Conservation (phyloP, 495 filamentous ascomycete species). For the Thermothielavioides terrestris region DNA sequence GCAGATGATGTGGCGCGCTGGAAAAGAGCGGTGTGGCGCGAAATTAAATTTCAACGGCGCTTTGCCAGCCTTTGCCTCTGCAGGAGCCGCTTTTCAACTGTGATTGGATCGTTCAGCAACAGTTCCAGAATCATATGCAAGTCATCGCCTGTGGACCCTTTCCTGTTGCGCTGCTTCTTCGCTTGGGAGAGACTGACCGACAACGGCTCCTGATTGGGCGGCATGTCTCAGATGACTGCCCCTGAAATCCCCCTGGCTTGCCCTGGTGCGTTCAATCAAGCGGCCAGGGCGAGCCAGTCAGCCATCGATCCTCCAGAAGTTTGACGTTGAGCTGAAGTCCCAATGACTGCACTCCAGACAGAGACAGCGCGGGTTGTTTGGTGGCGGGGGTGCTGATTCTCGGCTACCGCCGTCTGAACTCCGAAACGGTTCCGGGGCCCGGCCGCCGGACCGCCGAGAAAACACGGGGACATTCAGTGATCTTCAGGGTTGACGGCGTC, state of each 20-base stretch:
- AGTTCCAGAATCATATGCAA: conserved; percentile 6
- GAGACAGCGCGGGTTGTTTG: background rate
- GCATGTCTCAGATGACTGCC: background rate
- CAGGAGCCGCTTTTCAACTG: background rate
- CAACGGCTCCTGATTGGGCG: conserved; percentile 8
- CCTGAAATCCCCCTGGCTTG: conserved; percentile 3
- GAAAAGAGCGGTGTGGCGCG: conserved; percentile 8
- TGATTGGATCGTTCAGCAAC: background rate
- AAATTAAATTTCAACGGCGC: background rate
- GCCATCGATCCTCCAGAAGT: background rate
- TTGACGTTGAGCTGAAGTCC: background rate
- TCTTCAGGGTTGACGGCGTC: conserved; percentile 10
- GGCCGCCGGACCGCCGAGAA: background rate
- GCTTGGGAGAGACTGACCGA: background rate
- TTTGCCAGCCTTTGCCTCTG: background rate
- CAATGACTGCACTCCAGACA: too few relatives aligned
- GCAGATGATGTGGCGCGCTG: background rate
- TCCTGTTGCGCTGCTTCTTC: background rate
- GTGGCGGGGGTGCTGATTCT: background rate
- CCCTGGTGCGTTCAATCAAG: too few relatives aligned
- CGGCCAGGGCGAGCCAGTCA: background rate
- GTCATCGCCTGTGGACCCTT: conserved; percentile 3
- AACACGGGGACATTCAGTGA: conserved; percentile 2
- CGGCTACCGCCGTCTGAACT: background rate
- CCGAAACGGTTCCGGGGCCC: background rate